Evolutionary conservation across 2,329 filamentous ascomycete genomes (phyloP).

Genomic region (Aspergillus jensenii): DNA sequence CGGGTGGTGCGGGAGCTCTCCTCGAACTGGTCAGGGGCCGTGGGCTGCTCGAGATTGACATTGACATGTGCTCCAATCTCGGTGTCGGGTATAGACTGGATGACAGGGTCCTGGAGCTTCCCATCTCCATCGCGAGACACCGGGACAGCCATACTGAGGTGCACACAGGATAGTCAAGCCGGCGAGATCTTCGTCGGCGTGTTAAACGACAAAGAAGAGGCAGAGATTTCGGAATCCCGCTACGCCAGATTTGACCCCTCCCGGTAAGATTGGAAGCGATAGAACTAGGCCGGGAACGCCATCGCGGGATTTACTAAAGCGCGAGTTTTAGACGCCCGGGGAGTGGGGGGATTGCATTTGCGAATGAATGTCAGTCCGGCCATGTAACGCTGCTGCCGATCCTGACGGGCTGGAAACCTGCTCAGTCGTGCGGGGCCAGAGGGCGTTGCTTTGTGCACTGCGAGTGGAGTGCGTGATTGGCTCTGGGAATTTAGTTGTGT

Average conservation of each 20-base stretch:
- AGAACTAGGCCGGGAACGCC: not conserved
- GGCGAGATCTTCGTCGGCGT: not conserved
- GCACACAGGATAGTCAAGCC: not conserved
- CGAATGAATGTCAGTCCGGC: no score
- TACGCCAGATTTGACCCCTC: not conserved
- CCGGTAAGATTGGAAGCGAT: not conserved
- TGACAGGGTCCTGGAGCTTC: not conserved
- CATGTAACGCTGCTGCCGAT: not conserved
- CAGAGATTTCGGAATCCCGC: not conserved
- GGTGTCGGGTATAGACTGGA: not conserved
- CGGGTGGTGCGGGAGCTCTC: slow-evolving; percentile 52
- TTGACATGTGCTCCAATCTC: slow-evolving; percentile 4
- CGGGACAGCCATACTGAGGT: not conserved
- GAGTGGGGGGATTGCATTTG: not conserved
- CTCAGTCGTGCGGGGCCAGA: not conserved
- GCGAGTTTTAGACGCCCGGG: not conserved
- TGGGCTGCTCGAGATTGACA: slow-evolving; percentile 33
- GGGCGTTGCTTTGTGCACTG: no score
- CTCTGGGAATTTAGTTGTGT: not conserved
- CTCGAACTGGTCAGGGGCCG: slow-evolving; percentile 57
- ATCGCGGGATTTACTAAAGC: not conserved
- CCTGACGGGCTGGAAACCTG: not conserved
- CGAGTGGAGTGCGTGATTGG: not conserved
- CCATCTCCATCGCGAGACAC: not conserved
- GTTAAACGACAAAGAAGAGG: not conserved